Conservation (phyloP, 169 alveolate species). For the Cryptosporidium parvum region DNA sequence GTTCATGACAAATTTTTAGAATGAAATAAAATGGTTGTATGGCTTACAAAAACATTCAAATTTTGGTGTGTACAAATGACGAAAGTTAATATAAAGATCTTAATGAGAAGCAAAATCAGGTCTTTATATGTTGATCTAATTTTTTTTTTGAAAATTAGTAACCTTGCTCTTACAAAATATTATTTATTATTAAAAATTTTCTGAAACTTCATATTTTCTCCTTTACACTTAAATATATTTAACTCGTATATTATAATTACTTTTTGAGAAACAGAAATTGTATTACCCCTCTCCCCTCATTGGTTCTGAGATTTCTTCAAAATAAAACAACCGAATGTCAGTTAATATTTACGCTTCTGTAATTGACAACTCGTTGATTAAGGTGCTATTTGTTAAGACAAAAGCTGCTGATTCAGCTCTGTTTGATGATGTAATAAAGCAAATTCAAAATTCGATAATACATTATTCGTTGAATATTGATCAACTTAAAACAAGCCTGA, state of each 20-base stretch:
- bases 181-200: too few relatives aligned
- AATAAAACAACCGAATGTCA: constrained; percentile 10
- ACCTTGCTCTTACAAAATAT: too few relatives aligned
- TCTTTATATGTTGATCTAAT: too few relatives aligned
- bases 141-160: too few relatives aligned
- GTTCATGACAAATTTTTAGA: too few relatives aligned
- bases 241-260: background rate
- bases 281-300: constrained; percentile 27
- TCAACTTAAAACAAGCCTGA: background rate
- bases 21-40: too few relatives aligned
- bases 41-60: too few relatives aligned
- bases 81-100: background rate
- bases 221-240: too few relatives aligned
- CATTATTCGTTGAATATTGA: background rate
- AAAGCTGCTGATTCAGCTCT: background rate
- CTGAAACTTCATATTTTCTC: too few relatives aligned
- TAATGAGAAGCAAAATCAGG: too few relatives aligned
- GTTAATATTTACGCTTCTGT: constrained; percentile 14
- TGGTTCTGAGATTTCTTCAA: background rate
- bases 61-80: too few relatives aligned
- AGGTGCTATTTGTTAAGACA: constrained; percentile 31
- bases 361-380: constrained; percentile 12
- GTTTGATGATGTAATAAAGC: background rate
- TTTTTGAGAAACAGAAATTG: background rate
- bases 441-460: constrained; percentile 3